phyloP scores from a whole-genome alignment of 805 yeast genomes.

The Wickerhamomyces xylosicus region DNA sequence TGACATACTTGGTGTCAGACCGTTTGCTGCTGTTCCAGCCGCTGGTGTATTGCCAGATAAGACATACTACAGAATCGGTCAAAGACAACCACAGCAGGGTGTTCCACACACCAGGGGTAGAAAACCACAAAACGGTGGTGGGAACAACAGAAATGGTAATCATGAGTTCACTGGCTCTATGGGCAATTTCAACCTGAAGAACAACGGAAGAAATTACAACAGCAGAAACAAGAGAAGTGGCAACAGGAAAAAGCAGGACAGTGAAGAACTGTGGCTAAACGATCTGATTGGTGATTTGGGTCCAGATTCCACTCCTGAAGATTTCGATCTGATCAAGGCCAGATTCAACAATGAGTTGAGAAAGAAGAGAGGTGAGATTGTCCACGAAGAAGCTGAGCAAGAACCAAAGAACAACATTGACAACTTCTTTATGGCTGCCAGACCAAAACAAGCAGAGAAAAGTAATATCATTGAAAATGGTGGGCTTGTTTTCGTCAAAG shows the following conservation, averaged over 20 bases:
- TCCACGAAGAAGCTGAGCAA: conserved; percentile 3
- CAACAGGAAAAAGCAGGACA: conserved; percentile 8
- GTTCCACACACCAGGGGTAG: conserved; percentile 4
- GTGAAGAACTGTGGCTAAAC: conserved; percentile 14
- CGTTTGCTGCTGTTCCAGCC: conserved; percentile 7
- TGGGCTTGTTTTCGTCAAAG: too few relatives aligned
- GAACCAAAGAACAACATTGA: conserved; percentile 15
- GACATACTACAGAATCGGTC: conserved; percentile 14
- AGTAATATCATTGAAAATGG: background rate
- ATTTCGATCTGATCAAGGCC: conserved; percentile 30
- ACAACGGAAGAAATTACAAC: conserved; percentile 3
- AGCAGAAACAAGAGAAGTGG: conserved; percentile 6
- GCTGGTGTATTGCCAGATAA: conserved; percentile 15
- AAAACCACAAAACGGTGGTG: conserved; percentile 5
- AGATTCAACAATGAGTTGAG: conserved; percentile 27
- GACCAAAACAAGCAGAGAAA: conserved; percentile 2
- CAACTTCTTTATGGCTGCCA: conserved; percentile 15
- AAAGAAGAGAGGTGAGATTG: conserved; percentile 21
- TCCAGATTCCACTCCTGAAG: conserved; percentile 18
- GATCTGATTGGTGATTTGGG: conserved; percentile 14
- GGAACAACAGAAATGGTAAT: background rate
- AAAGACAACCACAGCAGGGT: conserved; percentile 5
- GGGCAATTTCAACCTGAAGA: conserved; percentile 20
- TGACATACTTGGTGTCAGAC: conserved; percentile 10
- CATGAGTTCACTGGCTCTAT: conserved; percentile 17